Evolutionary conservation across 1,139 yeast species (phyloP), one percentile per base, ranked within the genome.

Genomic region (Pichia sp.): DNA sequence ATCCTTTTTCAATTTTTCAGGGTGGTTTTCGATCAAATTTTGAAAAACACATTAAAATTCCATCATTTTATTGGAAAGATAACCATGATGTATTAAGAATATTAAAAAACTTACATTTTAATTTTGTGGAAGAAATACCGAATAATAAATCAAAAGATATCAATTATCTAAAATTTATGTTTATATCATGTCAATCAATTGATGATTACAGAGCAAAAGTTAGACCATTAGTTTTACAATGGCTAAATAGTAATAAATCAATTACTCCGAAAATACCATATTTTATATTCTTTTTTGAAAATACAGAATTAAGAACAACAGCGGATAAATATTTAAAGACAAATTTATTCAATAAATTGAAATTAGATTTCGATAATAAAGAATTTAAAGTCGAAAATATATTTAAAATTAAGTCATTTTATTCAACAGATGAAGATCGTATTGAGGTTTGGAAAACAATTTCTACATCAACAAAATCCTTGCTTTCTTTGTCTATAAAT

Each of bases 171-270:
- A 76, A 86, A 52, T 60, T 89, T 18, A 83, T 90, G 71, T 76
- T 90, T 52, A 74, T 92, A 7, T 76, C 76, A 51, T 77, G 83
- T 52, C 81, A 79, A 8, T 78, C 76, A 40, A 66, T 81, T 38
- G 97, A 90, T 25, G 78, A 78, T 2, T 92, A 92, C 64, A 73
- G 95, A 55, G 68, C 83, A 1, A 86, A 83, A 57, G 89, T 84
- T 0, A 75, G 98, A 43, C 95, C 95, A 1, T 71, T 88, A 58
- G 78, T 90, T 33, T 74, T 76, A 47, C 95, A 86, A 59, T 92
- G 98, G 98, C 70, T 86, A 35, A 71, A 72, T 45, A 67, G 74
- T 45, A 77, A 83, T 43, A 69, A 62, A 48, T 66, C 60, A 40
- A 65, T 59, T 40, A 67, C 70, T 52, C 75, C 76, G 36, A 74